Base-by-base conservation (phyloP, 441 rosid genomes). In the Adansonia grandidieri region DNA sequence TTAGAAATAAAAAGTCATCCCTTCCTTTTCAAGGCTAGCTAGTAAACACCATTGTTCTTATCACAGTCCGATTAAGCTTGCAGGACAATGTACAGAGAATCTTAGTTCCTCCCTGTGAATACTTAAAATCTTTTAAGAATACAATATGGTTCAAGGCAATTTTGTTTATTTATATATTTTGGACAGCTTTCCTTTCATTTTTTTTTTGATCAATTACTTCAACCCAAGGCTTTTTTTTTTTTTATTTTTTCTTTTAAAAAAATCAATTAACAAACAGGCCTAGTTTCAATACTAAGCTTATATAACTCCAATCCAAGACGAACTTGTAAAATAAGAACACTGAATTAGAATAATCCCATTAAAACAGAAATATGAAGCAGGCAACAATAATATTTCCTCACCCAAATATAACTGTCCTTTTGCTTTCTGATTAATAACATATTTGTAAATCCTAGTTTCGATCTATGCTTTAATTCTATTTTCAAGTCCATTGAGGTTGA, bases 11-110 rank as follows among this genome's bases (percentile, higher is more conserved):
- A 15, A 65, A 40, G 14, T 9, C 20, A n/a, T n/a, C 42, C 42
- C 70, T n/a, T 66, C 69, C 0, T 63, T 65, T 65, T 65, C 70
- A 65, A 65, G 70, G 20, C 48, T 15, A 40, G 50, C 24, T 3
- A 0, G 47, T 42, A 17, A 42, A 42, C 7, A 37, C 28, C 6
- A 10, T 32, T 32, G 24, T 42, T 45, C n/a, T 68, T 11, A 19
- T 45, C 32, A 19, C 5, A 68, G 6, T 68, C 6, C 3, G 4
- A 47, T 9, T 19, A 68, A 68, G 17, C 37, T 10, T 4, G 3
- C 37, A 68, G 9, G 56, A 47, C 4, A 17, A 47, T 22, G 0
- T 2, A 48, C 56, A 9, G n/a, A 11, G 14, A n/a, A 65, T 65
- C 70, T 65, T n/a, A 65, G 17, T n/a, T 65, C 50, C 51, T 9